Conservation (phyloP, 345 rosid species). For the Pelargonium nanum region DNA sequence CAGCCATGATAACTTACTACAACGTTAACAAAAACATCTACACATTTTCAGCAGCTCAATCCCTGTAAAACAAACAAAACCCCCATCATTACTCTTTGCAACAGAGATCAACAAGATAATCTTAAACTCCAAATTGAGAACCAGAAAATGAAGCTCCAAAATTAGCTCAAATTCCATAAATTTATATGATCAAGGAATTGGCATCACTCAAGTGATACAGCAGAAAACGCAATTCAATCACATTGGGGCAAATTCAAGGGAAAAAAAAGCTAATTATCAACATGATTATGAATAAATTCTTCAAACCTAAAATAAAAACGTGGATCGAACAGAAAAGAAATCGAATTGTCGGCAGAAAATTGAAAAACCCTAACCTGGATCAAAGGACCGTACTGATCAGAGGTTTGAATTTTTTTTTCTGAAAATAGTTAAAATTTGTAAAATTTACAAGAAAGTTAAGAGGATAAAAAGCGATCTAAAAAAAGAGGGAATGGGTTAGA, state of each 20-base stretch:
- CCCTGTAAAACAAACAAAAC: neutral
- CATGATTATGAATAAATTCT: neutral
- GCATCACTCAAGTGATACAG: neutral
- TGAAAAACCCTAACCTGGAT: neutral
- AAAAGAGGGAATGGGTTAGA: too few relatives aligned
- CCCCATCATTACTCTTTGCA: neutral
- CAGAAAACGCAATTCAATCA: neutral
- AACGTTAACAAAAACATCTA: constrained; percentile 1
- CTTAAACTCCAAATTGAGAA: too few relatives aligned
- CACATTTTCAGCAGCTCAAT: neutral
- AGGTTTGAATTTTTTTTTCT: too few relatives aligned
- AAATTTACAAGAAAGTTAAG: too few relatives aligned
- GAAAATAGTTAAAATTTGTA: too few relatives aligned
- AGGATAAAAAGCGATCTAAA: too few relatives aligned
- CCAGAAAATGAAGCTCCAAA: too few relatives aligned
- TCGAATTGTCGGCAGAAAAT: neutral
- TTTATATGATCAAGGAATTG: too few relatives aligned
- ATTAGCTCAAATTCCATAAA: neutral
- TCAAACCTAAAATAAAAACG: neutral
- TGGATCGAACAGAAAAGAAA: too few relatives aligned
- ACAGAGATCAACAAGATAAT: too few relatives aligned
- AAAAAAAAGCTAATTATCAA: neutral
- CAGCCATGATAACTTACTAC: constrained; percentile 50
- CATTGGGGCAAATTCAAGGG: neutral
- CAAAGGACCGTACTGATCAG: neutral